Evolutionary conservation across 495 filamentous ascomycete genomes (phyloP), one percentile per base, ranked within the genome.

Genomic region (Penicillium malachiteum): DNA sequence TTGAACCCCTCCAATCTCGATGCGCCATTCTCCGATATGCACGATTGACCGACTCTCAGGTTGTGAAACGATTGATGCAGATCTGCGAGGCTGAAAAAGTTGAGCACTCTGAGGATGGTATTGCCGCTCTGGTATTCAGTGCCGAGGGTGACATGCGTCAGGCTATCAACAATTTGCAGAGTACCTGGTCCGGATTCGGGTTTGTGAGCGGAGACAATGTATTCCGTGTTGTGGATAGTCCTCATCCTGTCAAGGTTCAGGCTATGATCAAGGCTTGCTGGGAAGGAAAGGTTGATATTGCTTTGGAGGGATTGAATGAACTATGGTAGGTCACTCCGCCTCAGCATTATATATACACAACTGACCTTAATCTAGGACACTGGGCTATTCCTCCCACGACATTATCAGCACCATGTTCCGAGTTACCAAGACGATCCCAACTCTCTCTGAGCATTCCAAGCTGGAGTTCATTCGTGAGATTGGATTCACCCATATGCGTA

Each of bases 71-170:
- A 31, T 71, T 99, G 50, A 75, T 92, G 70, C 92, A 97, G 74
- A 92, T 99, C 63, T 92, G 88, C 70, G 86, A 91, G 63, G 91
- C 89, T 10, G 94, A 97, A 68, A 82, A 86, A 55, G 87, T 93
- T 40, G 79, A 96, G 63, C 87, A 91, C 69, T 91, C 85, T 14
- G 95, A 97, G 61, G 94, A 99, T 69, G 94, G 94, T 7, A 81
- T 97, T 43, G 94, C 95, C 1, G 94, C 95, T 33, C 79, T 99
- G 26, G 91, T 98, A 0, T 99, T 99, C 76, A 92, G 87, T 53
- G 94, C 94, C 5, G 94, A 99, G 74, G 94, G 95, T 33, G 94
- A 99, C 72, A 99, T 99, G 94, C 84, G 94, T 38, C 94, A 99
- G 72, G 94, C 94, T 10, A 96, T 99, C 79, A 99, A 99, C 72